These are phyloP conservation scores for Zopfia rhizophila DNA, from an alignment of 2,329 filamentous ascomycete genomes.

Conservation along the genomic window DNA sequence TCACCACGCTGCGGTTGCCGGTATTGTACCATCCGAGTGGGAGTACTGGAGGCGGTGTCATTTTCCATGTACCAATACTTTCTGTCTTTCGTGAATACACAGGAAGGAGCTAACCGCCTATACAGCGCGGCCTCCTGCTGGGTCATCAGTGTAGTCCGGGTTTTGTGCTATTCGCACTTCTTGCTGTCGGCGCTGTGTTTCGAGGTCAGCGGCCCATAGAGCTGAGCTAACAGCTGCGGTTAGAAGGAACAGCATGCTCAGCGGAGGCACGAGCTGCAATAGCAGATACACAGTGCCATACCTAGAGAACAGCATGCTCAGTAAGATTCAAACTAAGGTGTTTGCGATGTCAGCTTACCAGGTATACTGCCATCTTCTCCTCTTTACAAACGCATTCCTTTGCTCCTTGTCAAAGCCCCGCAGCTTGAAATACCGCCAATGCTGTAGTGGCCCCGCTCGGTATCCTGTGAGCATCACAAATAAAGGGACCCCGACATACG, in stretches of 20 bases:
- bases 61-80: too few relatives aligned
- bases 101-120: too few relatives aligned
- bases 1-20: too few relatives aligned
- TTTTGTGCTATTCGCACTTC: slow-evolving; percentile 31
- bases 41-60: too few relatives aligned
- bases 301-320: slow-evolving; percentile 46
- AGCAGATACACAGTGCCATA: slow-evolving; percentile 88
- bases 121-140: slow-evolving; percentile 15
- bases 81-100: too few relatives aligned
- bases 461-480: slow-evolving; percentile 92
- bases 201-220: slow-evolving; percentile 84
- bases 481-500: slow-evolving; percentile 81
- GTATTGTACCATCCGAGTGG: too few relatives aligned
- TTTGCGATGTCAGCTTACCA: slow-evolving; percentile 67
- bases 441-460: slow-evolving; percentile 85
- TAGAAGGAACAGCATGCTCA: slow-evolving; percentile 94
- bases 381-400: slow-evolving; percentile 74
- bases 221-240: slow-evolving; percentile 87
- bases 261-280: slow-evolving; percentile 84
- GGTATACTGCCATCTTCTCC: slow-evolving; percentile 81
- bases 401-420: slow-evolving; percentile 78
- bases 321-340: not conserved
- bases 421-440: slow-evolving; percentile 90
- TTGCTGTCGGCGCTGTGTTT: slow-evolving; percentile 55
- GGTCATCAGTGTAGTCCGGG: slow-evolving; percentile 45